These are phyloP conservation scores for Xylaria hypoxylon DNA, from an alignment of 2,329 filamentous ascomycete species.

Conservation along the genomic window DNA sequence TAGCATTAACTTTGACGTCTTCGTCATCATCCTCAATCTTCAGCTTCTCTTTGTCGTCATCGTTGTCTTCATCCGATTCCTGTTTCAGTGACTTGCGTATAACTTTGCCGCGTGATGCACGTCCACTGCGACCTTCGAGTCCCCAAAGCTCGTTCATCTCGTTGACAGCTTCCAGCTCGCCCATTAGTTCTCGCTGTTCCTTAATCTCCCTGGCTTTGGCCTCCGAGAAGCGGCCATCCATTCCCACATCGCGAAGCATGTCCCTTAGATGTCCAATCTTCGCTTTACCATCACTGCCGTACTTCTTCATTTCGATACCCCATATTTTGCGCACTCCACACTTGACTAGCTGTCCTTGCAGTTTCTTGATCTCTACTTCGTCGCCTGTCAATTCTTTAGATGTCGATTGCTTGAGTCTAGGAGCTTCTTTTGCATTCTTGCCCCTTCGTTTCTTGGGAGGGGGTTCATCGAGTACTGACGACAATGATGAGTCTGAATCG, in stretches of 20 bases:
- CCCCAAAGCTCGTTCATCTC: conserved; percentile 87
- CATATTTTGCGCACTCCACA: conserved; percentile 95
- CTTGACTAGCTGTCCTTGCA: conserved; percentile 88
- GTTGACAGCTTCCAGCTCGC: conserved; percentile 85
- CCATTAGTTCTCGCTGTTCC: conserved; percentile 84
- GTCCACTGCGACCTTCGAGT: conserved; percentile 53
- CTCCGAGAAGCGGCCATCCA: conserved; percentile 88
- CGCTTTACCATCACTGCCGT: conserved; percentile 74
- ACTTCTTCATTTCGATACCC: conserved; percentile 83
- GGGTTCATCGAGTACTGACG: conserved; percentile 80
- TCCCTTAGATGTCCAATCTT: conserved; percentile 85
- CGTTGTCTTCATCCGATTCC: conserved; percentile 50
- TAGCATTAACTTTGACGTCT: conserved; percentile 47
- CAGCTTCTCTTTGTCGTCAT: conserved; percentile 49
- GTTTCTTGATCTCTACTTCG: conserved; percentile 84
- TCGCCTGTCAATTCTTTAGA: conserved; percentile 64
- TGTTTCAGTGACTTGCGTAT: conserved; percentile 55
- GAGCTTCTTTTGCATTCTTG: conserved; percentile 48
- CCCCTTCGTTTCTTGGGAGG: conserved; percentile 66
- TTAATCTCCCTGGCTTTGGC: conserved; percentile 88
- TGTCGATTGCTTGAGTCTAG: conserved; percentile 52
- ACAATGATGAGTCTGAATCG: conserved; percentile 66
- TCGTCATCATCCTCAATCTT: conserved; percentile 51
- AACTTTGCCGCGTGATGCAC: conserved; percentile 57
- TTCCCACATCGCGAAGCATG: conserved; percentile 84